phyloP scores from a whole-genome alignment of 176 grass and related monocot species.

The Miscanthus lutarioriparius region DNA sequence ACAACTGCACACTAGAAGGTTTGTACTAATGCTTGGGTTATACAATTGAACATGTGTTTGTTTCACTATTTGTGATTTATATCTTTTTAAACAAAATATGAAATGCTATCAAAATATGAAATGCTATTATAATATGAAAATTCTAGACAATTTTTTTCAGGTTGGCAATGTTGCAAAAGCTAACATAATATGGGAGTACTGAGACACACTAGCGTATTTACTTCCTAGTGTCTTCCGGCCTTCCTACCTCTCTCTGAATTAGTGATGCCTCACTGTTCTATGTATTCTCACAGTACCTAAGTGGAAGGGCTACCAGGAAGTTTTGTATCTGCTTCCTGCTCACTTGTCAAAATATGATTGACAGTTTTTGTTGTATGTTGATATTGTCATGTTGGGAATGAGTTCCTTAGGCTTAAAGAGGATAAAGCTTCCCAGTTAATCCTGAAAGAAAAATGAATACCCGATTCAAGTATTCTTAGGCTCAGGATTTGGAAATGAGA shows the following conservation, averaged over 20 bases:
- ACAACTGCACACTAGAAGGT: constrained; percentile 78
- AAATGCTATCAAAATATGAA: not conserved
- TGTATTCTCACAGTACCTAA: constrained; percentile 11
- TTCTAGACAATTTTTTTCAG: not conserved
- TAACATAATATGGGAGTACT: not conserved
- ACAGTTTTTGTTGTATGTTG: constrained; percentile 16
- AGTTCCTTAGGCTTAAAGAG: not conserved
- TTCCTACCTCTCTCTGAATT: not conserved
- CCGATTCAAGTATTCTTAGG: not conserved
- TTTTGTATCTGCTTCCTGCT: not conserved
- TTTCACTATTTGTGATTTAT: not conserved
- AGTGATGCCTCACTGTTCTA: not conserved
- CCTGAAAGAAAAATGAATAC: not conserved
- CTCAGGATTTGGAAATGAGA: not conserved
- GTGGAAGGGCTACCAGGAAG: constrained; percentile 16
- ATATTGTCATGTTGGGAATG: not conserved
- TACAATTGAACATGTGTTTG: not conserved
- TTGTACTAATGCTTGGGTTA: constrained; percentile 11
- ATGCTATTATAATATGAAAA: constrained; percentile 11
- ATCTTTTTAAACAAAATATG: not conserved
- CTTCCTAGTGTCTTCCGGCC: not conserved
- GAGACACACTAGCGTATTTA: constrained; percentile 14
- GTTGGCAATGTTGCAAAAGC: not conserved
- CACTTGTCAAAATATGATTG: not conserved
- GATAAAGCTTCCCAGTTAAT: not conserved